Conservation (phyloP, 495 filamentous ascomycete species). For the Pseudevernia furfuracea region DNA sequence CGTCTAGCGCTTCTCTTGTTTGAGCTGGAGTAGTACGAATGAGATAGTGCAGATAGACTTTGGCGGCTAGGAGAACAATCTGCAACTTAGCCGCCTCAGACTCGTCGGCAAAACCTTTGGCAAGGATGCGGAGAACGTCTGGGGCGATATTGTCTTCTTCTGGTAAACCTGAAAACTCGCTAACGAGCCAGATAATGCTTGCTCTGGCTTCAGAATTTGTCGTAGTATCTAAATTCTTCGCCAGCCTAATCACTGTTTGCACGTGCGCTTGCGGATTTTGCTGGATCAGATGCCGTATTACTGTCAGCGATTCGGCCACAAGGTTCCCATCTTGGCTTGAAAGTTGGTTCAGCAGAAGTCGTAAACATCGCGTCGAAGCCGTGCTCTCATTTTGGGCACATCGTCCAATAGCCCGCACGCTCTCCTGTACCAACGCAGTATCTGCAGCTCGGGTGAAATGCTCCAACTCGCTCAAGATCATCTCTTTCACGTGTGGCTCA, state of each 20-base stretch:
- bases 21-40: slow-evolving; percentile 41
- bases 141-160: slow-evolving; percentile 80
- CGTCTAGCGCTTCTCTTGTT: neutral
- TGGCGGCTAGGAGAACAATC: slow-evolving; percentile 85
- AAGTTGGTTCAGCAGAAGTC: slow-evolving; percentile 74
- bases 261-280: slow-evolving; percentile 71
- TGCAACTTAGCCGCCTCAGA: slow-evolving; percentile 80
- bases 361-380: slow-evolving; percentile 68
- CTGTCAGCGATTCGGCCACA: slow-evolving; percentile 83
- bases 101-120: slow-evolving; percentile 76
- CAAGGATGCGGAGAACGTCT: slow-evolving; percentile 84
- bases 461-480: slow-evolving; percentile 85
- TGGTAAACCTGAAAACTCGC: slow-evolving; percentile 78
- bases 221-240: slow-evolving; percentile 79
- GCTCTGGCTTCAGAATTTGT: slow-evolving; percentile 80
- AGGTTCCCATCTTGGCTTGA: slow-evolving; percentile 76
- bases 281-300: slow-evolving; percentile 91
- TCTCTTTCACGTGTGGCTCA: slow-evolving; percentile 63
- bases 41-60: slow-evolving; percentile 85
- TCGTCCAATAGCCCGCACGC: slow-evolving; percentile 83
- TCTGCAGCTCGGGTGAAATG: slow-evolving; percentile 79
- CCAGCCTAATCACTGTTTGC: slow-evolving; percentile 78
- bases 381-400: slow-evolving; percentile 72
- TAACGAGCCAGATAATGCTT: slow-evolving; percentile 94
- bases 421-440: slow-evolving; percentile 71